Evolutionary conservation across 805 yeast species (phyloP), one percentile per base, ranked within the genome.

Genomic region (Brettanomyces naardenensis): DNA sequence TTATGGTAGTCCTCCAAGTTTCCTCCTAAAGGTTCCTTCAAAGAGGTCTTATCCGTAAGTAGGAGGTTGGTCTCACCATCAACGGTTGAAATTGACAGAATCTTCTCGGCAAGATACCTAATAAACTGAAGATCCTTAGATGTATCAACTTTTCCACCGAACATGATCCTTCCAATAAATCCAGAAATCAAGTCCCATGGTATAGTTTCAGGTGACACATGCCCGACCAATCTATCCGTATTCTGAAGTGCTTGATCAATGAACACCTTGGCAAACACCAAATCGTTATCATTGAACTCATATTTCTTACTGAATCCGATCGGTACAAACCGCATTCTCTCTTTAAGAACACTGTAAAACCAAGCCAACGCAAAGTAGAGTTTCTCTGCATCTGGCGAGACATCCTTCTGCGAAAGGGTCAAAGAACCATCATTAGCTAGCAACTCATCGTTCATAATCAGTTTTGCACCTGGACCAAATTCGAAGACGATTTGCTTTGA

Each of bases 231-330:
- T 22, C 60, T 41, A 6, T 44, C 42, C 4, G 43, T 40, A 6
- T 37, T 35, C 3, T 37, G 38, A n/a, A 79, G 50, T 48, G 71
- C 52, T 33, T 62, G 58, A 29, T 64, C 64, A 35, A 79, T 54
- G 15, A 76, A 61, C 35, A 43, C 50, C 4, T 66, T 44, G 2
- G 76, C 79, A 18, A 75, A 64, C 9, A 61, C 58, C 38, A 80
- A 69, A 52, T 89, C 96, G n/a, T 78, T 58, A 40, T 83, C 85
- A 51, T 73, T 83, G 48, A 88, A 73, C 42, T 83, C 94, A 51
- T 85, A 80, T 7, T 46, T 51, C 45, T 71, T 70, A 1, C 59
- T 47, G 58, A 84, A 83, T 2, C 90, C 85, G 3, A 72, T 52
- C 0, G 90, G 87, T 1, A 66, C 68, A 44, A 68, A 80, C 33